A percentile compares a stretch with the other conserved stretches of the same genome.
phyloP scores from a whole-genome alignment of 1,284 basidiomycete species.

The Heliocybe sulcata region DNA sequence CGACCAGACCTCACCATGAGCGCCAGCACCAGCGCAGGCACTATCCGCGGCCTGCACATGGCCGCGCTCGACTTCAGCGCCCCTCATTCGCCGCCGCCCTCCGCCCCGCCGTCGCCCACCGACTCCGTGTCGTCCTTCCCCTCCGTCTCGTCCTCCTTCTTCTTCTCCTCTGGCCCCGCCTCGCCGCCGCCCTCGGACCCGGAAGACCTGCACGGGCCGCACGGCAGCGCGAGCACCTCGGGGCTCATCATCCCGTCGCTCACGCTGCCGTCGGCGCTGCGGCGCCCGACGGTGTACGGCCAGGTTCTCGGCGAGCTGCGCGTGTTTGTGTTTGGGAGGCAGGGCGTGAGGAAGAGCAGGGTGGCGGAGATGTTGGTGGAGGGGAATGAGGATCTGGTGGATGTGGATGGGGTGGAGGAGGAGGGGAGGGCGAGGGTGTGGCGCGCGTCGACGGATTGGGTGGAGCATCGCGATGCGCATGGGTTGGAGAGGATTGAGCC shows the following conservation, averaged over 20 bases:
- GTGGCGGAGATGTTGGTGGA: constrained; percentile 38
- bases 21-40: constrained; percentile 32
- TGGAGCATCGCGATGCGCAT: constrained; percentile 54
- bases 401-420: constrained; percentile 49
- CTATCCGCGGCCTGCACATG: constrained; percentile 28
- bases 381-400: constrained; percentile 59
- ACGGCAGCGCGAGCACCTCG: constrained; percentile 34
- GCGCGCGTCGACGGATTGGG: constrained; percentile 61
- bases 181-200: constrained; percentile 41
- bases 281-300: constrained; percentile 53
- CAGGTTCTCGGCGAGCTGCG: constrained; percentile 55
- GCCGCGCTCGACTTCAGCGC: constrained; percentile 6
- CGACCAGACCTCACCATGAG: constrained; percentile 11
- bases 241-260: constrained; percentile 66
- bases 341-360: constrained; percentile 22
- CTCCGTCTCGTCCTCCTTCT: constrained; percentile 67
- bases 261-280: constrained; percentile 48
- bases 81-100: constrained; percentile 36
- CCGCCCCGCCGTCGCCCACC: constrained; percentile 36
- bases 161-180: constrained; percentile 63
- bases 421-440: constrained; percentile 28
- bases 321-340: constrained; percentile 43
- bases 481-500: constrained; percentile 60
- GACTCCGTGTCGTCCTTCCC: constrained; percentile 63
- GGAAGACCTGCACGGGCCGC: constrained; percentile 17